Evolutionary conservation across 768 basidiomycete species (phyloP), one percentile per base, ranked within the genome.

Genomic region (Cytidiella melzeri): DNA sequence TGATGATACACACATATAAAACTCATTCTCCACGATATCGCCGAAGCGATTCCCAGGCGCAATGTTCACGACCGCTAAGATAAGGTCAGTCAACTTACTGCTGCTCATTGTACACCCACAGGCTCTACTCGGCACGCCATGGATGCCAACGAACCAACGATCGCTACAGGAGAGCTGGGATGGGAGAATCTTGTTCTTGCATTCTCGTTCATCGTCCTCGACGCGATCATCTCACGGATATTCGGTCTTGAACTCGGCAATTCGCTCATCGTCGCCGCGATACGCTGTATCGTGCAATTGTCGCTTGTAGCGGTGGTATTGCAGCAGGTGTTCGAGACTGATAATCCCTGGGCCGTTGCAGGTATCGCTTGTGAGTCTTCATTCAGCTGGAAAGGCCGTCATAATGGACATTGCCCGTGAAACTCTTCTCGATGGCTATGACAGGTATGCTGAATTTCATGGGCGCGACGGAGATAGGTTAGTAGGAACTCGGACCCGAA

Each of bases 161-260:
- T 37, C 48, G 21, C 52, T 28, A 51, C 57, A 0, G 58, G 67
- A 23, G 57, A 70, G 48, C 65, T 92, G 42, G 70, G 68, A 28
- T 92, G 85, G 85, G 51, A 64, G n/a, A 89, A 92, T 60, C 86
- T 94, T 46, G 77, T 69, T 23, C 73, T 92, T 49, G 87, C 80
- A 0, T 75, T 92, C 58, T 65, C 75, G 1, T 93, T 94, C 64
- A 79, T 94, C 60, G 60, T 81, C 36, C 77, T 92, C 61, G 79
- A 91, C 67, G 77, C 83, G 4, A 52, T 78, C 20, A 53, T 92
- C 5, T 92, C 91, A 1, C 67, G 73, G 5, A 55, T 71, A 1
- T 76, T 91, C 51, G 72, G 80, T 4, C 77, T 94, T n/a, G 86
- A 81, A 2, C 72, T 92, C 39, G 87, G 83, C 1, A 63, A 71